Evolutionary conservation across 768 basidiomycete genomes (phyloP).

Genomic region (Boletus eberwhitei): DNA sequence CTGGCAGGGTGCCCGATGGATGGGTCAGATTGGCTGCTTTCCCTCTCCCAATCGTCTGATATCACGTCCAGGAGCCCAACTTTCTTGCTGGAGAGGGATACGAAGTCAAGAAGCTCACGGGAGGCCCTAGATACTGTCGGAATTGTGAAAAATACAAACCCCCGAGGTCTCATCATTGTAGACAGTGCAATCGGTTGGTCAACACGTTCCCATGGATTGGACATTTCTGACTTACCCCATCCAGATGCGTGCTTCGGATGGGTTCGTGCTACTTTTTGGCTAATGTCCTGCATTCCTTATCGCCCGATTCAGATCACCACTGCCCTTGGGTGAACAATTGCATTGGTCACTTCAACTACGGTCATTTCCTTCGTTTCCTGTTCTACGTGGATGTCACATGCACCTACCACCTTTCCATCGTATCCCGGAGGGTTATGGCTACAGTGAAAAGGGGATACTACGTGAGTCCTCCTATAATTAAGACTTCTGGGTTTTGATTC

Average conservation of each 20-base stretch:
- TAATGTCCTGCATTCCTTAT: constrained; percentile 3
- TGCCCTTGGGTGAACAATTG: constrained; percentile 95
- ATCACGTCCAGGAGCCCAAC: constrained; percentile 58
- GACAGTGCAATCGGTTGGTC: constrained; percentile 74
- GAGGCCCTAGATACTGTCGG: constrained; percentile 80
- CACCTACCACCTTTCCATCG: constrained; percentile 82
- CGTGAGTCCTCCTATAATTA: constrained; percentile 37
- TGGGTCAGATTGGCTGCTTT: constrained; percentile 55
- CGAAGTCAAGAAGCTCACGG: constrained; percentile 89
- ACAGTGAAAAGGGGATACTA: constrained; percentile 46
- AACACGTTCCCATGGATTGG: not conserved
- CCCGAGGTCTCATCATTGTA: constrained; percentile 90
- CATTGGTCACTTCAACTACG: constrained; percentile 90
- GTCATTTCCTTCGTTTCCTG: constrained; percentile 86
- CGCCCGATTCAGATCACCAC: constrained; percentile 63
- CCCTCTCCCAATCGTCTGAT: constrained; percentile 5
- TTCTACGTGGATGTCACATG: constrained; percentile 92
- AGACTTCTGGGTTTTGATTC: not conserved
- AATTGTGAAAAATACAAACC: constrained; percentile 85
- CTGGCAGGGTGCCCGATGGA: constrained; percentile 72
- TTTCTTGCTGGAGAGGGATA: constrained; percentile 60
- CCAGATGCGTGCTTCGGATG: constrained; percentile 85
- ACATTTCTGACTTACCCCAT: constrained; percentile 2
- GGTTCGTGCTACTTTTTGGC: constrained; percentile 42
- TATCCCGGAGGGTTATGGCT: constrained; percentile 59